Evolutionary conservation across 2,329 filamentous ascomycete species (phyloP).

Genomic region (Calonectria ilicicola): DNA sequence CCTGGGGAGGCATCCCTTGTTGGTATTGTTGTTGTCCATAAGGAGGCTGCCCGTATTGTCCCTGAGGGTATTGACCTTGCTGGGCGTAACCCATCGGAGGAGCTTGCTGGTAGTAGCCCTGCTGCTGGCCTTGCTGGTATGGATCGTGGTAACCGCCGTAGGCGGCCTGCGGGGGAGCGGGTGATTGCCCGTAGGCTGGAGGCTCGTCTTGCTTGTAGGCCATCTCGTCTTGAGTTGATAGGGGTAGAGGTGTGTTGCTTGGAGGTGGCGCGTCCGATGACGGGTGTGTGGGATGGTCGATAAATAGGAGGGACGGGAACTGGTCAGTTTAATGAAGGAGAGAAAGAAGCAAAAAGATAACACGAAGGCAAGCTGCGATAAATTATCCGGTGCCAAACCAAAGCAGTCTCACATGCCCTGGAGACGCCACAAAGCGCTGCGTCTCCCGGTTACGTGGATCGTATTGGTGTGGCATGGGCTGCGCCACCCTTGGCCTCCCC

Average conservation of each 20-base stretch:
- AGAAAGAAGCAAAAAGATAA: conserved; percentile 9
- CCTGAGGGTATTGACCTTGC: conserved; percentile 51
- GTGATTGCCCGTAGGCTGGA: conserved; percentile 59
- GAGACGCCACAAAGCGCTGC: conserved; percentile 40
- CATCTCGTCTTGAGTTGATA: conserved; percentile 34
- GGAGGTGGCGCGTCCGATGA: conserved; percentile 7
- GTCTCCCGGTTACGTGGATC: conserved; percentile 41
- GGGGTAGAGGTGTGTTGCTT: neutral
- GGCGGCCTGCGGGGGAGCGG: conserved; percentile 55
- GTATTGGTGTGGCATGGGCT: conserved; percentile 38
- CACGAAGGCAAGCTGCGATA: conserved; percentile 20
- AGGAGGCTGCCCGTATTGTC: conserved; percentile 48
- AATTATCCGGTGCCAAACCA: conserved; percentile 36
- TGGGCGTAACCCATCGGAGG: conserved; percentile 50
- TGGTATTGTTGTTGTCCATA: conserved; percentile 49
- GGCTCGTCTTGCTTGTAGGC: conserved; percentile 61
- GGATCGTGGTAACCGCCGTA: conserved; percentile 57
- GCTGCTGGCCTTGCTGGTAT: conserved; percentile 42
- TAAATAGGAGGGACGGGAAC: conserved; percentile 5
- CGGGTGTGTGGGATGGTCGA: neutral
- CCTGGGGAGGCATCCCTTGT: conserved; percentile 13
- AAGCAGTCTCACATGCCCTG: conserved; percentile 41
- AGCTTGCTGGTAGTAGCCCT: conserved; percentile 44
- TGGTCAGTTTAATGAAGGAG: conserved; percentile 13
- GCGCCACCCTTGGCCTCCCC: conserved; percentile 49